Conservation (phyloP, 768 basidiomycete species). For the Megacollybia marginata region DNA sequence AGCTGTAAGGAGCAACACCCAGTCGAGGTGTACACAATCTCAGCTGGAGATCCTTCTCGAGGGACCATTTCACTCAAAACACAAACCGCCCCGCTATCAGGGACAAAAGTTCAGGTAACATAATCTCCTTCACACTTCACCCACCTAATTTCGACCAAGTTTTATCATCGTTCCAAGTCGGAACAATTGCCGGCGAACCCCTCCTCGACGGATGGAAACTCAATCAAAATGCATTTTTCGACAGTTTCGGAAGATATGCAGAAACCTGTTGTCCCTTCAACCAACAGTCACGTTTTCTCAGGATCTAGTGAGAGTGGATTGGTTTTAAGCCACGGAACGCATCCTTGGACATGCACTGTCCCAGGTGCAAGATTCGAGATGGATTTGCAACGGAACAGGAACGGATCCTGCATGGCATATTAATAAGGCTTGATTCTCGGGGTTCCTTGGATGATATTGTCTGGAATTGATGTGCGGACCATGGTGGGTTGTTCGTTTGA, state of each 20-base stretch:
- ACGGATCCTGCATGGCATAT: too few species aligned
- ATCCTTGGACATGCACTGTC: constrained; percentile 34
- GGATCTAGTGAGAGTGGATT: constrained; percentile 52
- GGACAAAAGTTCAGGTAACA: constrained; percentile 40
- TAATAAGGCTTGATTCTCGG: too few species aligned
- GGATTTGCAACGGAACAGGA: too few species aligned
- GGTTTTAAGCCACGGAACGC: constrained; percentile 21
- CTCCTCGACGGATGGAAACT: constrained; percentile 2
- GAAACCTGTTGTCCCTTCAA: not conserved
- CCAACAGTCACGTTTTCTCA: constrained; percentile 29
- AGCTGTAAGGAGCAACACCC: constrained; percentile 20
- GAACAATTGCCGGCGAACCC: constrained; percentile 1
- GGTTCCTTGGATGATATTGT: too few species aligned
- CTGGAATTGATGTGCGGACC: too few species aligned
- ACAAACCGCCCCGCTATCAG: constrained; percentile 39
- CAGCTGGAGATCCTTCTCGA: constrained; percentile 64
- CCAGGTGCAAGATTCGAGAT: constrained; percentile 18
- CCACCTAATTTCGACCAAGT: constrained; percentile 11
- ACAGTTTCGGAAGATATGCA: too few species aligned
- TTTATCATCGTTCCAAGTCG: constrained; percentile 30
- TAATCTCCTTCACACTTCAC: not conserved
- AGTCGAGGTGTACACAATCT: constrained; percentile 46
- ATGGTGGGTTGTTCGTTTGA: too few species aligned
- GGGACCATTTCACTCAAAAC: constrained; percentile 59
- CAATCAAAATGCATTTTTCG: too few species aligned